Evolutionary conservation across 2,329 filamentous ascomycete genomes (phyloP), one percentile per base, ranked within the genome.

Genomic region (Calonectria montana): DNA sequence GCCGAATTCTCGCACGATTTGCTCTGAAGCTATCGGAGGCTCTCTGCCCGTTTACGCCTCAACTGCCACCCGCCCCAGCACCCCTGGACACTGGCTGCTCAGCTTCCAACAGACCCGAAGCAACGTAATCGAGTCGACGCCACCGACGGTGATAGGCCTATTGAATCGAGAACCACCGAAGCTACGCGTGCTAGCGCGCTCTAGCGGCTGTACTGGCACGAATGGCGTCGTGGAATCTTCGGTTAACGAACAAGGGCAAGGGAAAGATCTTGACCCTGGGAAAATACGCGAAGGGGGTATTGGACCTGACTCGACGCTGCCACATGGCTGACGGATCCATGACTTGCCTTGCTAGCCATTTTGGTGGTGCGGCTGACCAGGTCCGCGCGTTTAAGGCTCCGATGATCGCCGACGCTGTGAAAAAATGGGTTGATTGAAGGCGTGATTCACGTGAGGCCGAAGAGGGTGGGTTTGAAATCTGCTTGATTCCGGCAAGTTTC

Each of bases 351-450:
- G 37, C 65, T 47, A 67, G 29, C 53, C 65, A 23, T 27, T 47
- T 67, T n/a, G 18, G 41, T 23, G 39, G 27, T 31, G 39, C 65
- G 21, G 65, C 55, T 55, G 50, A 37, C n/a, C 16, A 7, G 35
- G 31, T 31, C 47, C 63, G 35, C 65, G 65, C 31, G 10, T 31
- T 31, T 25, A 15, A 27, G 27, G n/a, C 37, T 66, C 64, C 64
- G 64, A 66, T 57, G 35, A 47, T 47, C 27, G 50, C 65, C 65
- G 53, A 67, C 29, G n/a, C 27, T 25, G 39, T 18, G 37, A 13
- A 41, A 57, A 61, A 67, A 57, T 67, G 65, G 65, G n/a, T 47
- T 61, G 65, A 67, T 48, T 25, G 25, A 37, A 47, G 65, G 43
- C 65, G 65, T 67, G 65, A 67, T 67, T 53, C 21, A 41, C 43